Conservation (phyloP, 495 filamentous ascomycete genomes). For the Aspergillus panamensis region DNA sequence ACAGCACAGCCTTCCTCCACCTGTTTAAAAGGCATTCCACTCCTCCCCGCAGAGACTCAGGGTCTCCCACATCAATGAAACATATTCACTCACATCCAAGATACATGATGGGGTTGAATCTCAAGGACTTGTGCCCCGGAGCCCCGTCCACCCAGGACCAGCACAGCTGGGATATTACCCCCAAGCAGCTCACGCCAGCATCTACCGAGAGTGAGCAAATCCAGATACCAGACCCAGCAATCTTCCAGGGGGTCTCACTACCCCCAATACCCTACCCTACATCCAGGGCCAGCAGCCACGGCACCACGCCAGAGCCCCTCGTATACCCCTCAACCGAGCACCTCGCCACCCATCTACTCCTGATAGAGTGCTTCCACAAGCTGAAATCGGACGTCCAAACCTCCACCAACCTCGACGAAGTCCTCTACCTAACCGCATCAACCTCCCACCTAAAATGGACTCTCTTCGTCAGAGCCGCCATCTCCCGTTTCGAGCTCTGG, state of each 20-base stretch:
- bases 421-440: not conserved
- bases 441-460: not conserved
- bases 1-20: too few species aligned
- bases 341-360: not conserved
- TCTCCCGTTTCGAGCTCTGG: not conserved
- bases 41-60: too few species aligned
- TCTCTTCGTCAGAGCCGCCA: not conserved
- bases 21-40: too few species aligned
- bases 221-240: not conserved
- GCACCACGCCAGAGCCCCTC: not conserved
- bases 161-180: not conserved
- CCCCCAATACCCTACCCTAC: not conserved
- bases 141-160: not conserved
- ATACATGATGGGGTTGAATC: not conserved
- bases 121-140: not conserved
- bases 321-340: not conserved
- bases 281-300: too few species aligned
- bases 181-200: not conserved
- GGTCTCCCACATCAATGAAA: too few species aligned
- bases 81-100: not conserved
- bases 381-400: not conserved
- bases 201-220: not conserved
- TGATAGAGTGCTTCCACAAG: not conserved
- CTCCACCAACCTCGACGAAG: not conserved
- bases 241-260: not conserved